Evolutionary conservation across 1,284 basidiomycete genomes (phyloP), one percentile per base, ranked within the genome.

Genomic region (Bondarzewia mesenterica): DNA sequence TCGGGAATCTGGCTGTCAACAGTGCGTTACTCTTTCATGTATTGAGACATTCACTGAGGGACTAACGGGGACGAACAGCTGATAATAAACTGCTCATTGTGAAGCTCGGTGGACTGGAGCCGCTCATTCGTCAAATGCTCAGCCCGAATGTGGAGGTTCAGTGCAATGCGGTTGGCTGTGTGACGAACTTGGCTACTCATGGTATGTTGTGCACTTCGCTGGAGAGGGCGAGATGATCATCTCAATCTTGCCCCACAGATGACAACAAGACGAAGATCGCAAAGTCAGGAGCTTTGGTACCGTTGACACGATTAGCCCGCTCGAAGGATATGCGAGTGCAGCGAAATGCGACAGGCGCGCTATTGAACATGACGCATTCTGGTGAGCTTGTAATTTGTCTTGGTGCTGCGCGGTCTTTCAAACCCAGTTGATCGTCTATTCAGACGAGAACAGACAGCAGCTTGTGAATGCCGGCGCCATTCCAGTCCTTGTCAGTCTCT

Each of bases 221-320:
- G 29, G 10, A 39, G 23, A 10, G n/a, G 22, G 44, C 40, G 22
- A 4, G 39, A n/a, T n/a, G n/a, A n/a, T n/a, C n/a, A n/a, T n/a
- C n/a, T 16, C 20, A n/a, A 16, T 43, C 29, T 43, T 27, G 8
- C 16, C 25, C 10, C 54, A 44, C 53, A 86, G 94, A 99, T 62
- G 96, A 99, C 66, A 99, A 99, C 80, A 99, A 99, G 79, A 97
- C 94, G 44, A 97, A 96, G 78, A 99, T 99, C 54, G 96, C 96
- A 48, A 98, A 98, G 74, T 98, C 94, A 4, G 96, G 96, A 46
- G 96, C 96, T 14, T 74, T 99, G 45, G 93, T 98, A 22, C 96
- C 96, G 35, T 80, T 99, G 37, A 99, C 96, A 41, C 83, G 96
- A 44, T 77, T 99, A 41, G 96, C 96, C 41, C 86, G 93, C 53